Base-by-base conservation (phyloP, 331 rosid species). In the Malus hybrid region DNA sequence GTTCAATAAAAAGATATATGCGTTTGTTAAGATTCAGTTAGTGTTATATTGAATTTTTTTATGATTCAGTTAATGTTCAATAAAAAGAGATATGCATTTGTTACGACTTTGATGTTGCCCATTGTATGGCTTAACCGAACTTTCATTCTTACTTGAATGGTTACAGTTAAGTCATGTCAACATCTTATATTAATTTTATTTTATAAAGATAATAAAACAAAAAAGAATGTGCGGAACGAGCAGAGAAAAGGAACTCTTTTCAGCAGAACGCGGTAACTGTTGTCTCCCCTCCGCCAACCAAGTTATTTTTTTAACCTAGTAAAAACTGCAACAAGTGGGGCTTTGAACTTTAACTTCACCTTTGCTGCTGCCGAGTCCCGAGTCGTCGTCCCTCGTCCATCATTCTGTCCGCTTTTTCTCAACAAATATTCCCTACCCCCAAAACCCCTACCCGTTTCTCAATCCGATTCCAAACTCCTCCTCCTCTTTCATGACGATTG, bases 401-500 rank as follows among this genome's bases (percentile, higher is more conserved):
- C 36, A 64, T 64, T 16, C 48, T 33, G 26, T 30, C 34, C 0
- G 68, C 46, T 32, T 15, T 29, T 28, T 29, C 24, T 16, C 68
- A 64, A 61, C 77, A 60, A 39, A 8, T 15, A 73, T 13, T 50
- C 76, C 57, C 29, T 72, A 9, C 39, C 66, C 15, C 36, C 3
- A 34, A 57, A 22, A n/a, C 24, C 36, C 39, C 75, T 57, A 32
- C 20, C 53, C 53, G 7, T 36, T 10, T 72, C 67, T 72, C 53
- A 39, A 39, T 60, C 46, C 46, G 46, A 2, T 39, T 39, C 12
- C 46, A 39, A 39, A 39, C 46, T 67, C 42, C 28, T 42, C 19
- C 74, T 53, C 66, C 55, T 34, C 75, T 82, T 86, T 93, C 82
- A 95, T 95, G 99, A 95, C 99, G 97, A 97, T 95, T 70, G 99